A percentile compares a stretch with the other conserved stretches of the same genome.
Conservation (phyloP, 2,329 filamentous ascomycete species). For the Hawksworthiomyces lignivorus region DNA sequence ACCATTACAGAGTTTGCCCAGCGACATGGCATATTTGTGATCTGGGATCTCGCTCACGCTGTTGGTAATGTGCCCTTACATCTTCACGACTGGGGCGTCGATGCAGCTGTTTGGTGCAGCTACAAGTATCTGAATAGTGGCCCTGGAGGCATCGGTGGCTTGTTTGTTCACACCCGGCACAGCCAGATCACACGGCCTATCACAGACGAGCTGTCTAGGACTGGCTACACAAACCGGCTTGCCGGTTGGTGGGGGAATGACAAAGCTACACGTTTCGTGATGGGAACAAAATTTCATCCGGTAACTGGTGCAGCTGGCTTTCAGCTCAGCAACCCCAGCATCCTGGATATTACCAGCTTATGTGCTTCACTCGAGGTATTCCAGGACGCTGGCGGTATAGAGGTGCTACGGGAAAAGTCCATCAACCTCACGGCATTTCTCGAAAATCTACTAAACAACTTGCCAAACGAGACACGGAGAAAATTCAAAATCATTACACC, state of each 20-base stretch:
- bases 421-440: constrained; percentile 68
- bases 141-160: constrained; percentile 72
- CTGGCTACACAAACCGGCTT: constrained; percentile 55
- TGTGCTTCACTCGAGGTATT: constrained; percentile 69
- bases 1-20: constrained; percentile 70
- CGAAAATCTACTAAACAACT: constrained; percentile 53
- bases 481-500: constrained; percentile 64
- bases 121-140: constrained; percentile 93
- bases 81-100: constrained; percentile 83
- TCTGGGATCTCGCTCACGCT: constrained; percentile 56
- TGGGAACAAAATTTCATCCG: constrained; percentile 74
- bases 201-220: constrained; percentile 21
- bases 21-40: constrained; percentile 44
- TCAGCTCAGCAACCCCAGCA: constrained; percentile 76
- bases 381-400: constrained; percentile 57
- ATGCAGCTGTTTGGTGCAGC: constrained; percentile 91
- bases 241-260: constrained; percentile 85
- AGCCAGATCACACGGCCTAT: constrained; percentile 41
- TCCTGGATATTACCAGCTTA: constrained; percentile 69
- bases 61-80: constrained; percentile 73
- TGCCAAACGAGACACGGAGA: constrained; percentile 24
- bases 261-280: constrained; percentile 68
- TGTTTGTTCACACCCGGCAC: constrained; percentile 74
- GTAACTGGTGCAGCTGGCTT: constrained; percentile 72
- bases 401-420: constrained; percentile 61